A percentile compares a stretch with the other conserved stretches of the same genome.
phyloP scores from a whole-genome alignment of 495 filamentous ascomycete species.

The Corynascus novoguineensis region DNA sequence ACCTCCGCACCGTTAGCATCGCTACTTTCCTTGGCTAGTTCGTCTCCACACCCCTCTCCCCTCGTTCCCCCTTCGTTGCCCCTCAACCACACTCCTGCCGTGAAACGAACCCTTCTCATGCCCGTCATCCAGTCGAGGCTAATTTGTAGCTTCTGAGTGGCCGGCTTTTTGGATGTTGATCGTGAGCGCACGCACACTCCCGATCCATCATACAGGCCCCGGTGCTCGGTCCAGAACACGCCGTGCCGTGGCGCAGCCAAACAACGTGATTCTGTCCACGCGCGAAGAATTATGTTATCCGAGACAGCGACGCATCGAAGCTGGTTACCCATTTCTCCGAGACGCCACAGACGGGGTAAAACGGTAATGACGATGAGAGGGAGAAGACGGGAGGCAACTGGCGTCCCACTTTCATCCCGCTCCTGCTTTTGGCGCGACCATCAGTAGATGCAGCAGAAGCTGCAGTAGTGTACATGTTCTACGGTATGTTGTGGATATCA shows the following conservation, averaged over 20 bases:
- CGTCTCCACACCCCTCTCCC: conserved; percentile 4
- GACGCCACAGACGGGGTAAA: neutral
- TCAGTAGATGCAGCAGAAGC: neutral
- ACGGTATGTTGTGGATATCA: too few relatives aligned
- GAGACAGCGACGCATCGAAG: neutral
- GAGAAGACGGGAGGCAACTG: neutral
- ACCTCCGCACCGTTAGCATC: neutral
- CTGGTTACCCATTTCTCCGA: neutral
- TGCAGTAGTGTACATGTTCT: neutral
- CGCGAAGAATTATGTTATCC: neutral
- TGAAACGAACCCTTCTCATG: neutral
- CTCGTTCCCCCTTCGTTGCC: conserved; percentile 3
- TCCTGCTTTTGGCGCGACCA: neutral
- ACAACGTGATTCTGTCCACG: neutral
- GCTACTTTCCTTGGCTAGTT: neutral
- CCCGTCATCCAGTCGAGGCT: conserved; percentile 13
- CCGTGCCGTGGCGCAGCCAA: conserved; percentile 11
- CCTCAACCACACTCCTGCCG: neutral
- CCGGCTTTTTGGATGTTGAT: conserved; percentile 25
- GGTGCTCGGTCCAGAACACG: conserved; percentile 12
- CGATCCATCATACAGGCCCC: conserved; percentile 6
- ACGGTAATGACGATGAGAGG: neutral
- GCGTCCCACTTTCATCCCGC: conserved; percentile 9
- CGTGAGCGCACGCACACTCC: conserved; percentile 30
- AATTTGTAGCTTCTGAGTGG: conserved; percentile 26